Evolutionary conservation across 2,329 filamentous ascomycete species (phyloP).

Genomic region (Trichoderma pleuroti): DNA sequence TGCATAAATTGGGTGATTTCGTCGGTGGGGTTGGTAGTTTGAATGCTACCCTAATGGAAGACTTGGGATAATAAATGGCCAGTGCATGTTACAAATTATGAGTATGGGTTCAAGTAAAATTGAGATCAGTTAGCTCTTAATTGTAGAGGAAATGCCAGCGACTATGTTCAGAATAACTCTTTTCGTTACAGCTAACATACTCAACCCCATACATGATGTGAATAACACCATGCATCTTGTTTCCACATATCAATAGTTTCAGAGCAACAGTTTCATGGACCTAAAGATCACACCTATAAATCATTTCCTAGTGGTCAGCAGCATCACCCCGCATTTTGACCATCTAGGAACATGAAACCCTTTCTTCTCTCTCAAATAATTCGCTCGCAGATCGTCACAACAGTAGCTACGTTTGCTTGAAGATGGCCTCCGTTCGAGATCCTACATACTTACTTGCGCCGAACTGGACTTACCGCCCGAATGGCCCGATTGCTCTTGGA

Average conservation of each 20-base stretch:
- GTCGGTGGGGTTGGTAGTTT: background rate
- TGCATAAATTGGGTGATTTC: background rate
- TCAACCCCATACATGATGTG: background rate
- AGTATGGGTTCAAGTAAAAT: background rate
- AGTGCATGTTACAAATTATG: background rate
- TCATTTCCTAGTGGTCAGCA: background rate
- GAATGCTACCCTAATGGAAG: background rate
- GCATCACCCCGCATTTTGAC: background rate
- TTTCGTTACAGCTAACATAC: background rate
- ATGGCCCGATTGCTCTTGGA: background rate
- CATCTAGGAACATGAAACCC: background rate
- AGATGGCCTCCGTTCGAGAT: background rate
- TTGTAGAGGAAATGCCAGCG: background rate
- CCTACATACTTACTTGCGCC: background rate
- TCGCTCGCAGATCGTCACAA: background rate
- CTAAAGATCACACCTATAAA: background rate
- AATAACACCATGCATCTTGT: background rate
- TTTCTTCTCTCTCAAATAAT: background rate
- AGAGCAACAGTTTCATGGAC: background rate
- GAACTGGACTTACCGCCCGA: background rate
- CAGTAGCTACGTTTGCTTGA: background rate
- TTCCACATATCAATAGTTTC: background rate
- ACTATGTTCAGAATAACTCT: background rate
- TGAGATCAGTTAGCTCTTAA: background rate
- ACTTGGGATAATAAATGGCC: background rate